Evolutionary conservation across 2,329 filamentous ascomycete species (phyloP), one percentile per base, ranked within the genome.

Genomic region (Pseudohalonectria lignicola): DNA sequence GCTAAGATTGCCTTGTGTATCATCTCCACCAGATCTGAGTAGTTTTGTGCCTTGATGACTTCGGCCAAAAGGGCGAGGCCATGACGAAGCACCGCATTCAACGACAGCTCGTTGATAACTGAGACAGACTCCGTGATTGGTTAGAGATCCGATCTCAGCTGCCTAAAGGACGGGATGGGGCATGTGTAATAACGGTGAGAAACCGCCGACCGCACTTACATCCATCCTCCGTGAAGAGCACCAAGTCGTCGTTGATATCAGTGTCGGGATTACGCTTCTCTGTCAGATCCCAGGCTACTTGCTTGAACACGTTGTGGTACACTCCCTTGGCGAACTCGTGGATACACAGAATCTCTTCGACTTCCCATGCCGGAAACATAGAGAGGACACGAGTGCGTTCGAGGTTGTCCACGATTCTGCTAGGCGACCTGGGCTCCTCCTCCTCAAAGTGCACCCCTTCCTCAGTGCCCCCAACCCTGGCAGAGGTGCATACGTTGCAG

Each of bases 331-430:
- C 28, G n/a, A 43, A 43, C 5, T 23, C 19, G 32, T 41, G 17
- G 17, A 43, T 15, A n/a, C 41, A 39, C 21, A 43, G 32, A 11
- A 41, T 41, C 32, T 43, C 38, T 16, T 43, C 41, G n/a, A 36
- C 31, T 32, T 43, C 34, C 34, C 35, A 40, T n/a, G 38, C 38
- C 8, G 35, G 31, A 21, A 43, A 43, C n/a, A 34, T 20, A 4
- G 25, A 26, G 1, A 43, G 29, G 3, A 43, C 25, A 12, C 30
- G 31, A 7, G 33, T 5, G 4, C 39, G 31, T 18, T 19, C 21
- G 34, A 26, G 23, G 23, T 26, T 26, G n/a, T n/a, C n/a, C n/a
- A n/a, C n/a, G n/a, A n/a, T n/a, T n/a, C n/a, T n/a, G n/a, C n/a
- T n/a, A n/a, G n/a, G n/a, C n/a, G n/a, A n/a, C n/a, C n/a, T n/a